These are phyloP conservation scores for Dittrichia graveolens DNA, from an alignment of 129 eudicot genomes.

Conservation along the genomic window DNA sequence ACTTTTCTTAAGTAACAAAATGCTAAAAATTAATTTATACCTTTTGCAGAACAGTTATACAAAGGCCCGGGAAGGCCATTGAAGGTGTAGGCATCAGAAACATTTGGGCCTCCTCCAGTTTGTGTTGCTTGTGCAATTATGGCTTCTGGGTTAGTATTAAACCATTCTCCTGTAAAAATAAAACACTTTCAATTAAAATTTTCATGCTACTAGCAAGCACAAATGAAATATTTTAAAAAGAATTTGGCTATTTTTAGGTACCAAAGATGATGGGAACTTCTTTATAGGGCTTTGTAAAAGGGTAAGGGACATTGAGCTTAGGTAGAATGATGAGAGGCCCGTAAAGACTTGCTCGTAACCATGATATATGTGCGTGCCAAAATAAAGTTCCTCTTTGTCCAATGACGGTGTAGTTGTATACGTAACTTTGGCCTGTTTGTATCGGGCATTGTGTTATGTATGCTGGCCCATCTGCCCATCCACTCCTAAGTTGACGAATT, in stretches of 20 bases:
- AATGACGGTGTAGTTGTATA: constrained; percentile 54
- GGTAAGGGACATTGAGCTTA: constrained; percentile 50
- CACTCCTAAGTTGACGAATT: constrained; percentile 42
- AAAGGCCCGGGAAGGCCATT: constrained; percentile 36
- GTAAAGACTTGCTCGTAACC: constrained; percentile 59
- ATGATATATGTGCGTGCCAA: constrained; percentile 44
- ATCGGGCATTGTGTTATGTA: constrained; percentile 69
- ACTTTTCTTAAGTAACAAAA: background rate
- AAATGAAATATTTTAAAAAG: too few species aligned
- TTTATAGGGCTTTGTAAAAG: constrained; percentile 61
- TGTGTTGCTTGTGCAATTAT: constrained; percentile 1
- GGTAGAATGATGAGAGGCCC: constrained; percentile 62
- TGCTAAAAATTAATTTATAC: background rate
- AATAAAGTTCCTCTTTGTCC: constrained; percentile 48
- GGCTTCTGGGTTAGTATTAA: background rate
- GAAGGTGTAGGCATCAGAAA: constrained; percentile 44
- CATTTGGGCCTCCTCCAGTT: constrained; percentile 66
- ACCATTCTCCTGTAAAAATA: background rate
- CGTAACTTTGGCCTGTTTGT: constrained; percentile 57
- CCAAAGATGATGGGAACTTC: constrained; percentile 65
- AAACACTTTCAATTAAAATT: too few species aligned
- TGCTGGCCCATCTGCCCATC: constrained; percentile 52
- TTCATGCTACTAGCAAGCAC: too few species aligned
- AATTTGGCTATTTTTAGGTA: background rate
- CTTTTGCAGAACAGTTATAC: constrained; percentile 39